Conservation (phyloP, 2,329 filamentous ascomycete species). For the Neocucurbitaria cava region DNA sequence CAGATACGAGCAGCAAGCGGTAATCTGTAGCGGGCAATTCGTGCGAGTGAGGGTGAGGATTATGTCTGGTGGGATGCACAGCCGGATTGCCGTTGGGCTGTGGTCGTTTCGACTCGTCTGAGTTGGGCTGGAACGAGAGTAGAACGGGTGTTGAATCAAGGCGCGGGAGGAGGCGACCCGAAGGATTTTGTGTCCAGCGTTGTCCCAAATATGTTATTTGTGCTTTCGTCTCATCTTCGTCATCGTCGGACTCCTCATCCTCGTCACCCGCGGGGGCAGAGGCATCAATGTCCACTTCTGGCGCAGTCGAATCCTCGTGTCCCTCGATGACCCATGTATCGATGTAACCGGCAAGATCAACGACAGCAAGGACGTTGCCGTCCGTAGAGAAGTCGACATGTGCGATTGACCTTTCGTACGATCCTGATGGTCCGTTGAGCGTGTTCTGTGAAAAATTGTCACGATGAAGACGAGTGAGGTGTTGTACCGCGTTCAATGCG, state of each 20-base stretch:
- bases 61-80: constrained; percentile 58
- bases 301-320: constrained; percentile 57
- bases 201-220: constrained; percentile 63
- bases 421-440: constrained; percentile 71
- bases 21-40: constrained; percentile 61
- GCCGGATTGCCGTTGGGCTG: constrained; percentile 56
- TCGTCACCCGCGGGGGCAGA: constrained; percentile 32
- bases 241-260: constrained; percentile 48
- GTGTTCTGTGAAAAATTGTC: constrained; percentile 31
- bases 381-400: constrained; percentile 81
- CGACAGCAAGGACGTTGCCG: constrained; percentile 77
- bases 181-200: constrained; percentile 78
- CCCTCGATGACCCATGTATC: constrained; percentile 82
- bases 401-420: constrained; percentile 78
- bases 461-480: constrained; percentile 49
- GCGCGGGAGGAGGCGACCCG: constrained; percentile 58
- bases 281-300: constrained; percentile 49
- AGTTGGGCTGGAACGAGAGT: constrained; percentile 54
- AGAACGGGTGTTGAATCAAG: constrained; percentile 55
- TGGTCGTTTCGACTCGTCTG: constrained; percentile 22
- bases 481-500: constrained; percentile 47
- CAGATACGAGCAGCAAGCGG: constrained; percentile 67
- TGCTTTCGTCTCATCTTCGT: constrained; percentile 57
- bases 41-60: constrained; percentile 63
- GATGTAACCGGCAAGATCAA: constrained; percentile 83